Evolutionary conservation across 768 basidiomycete species (phyloP).

Genomic region (Coprinellus micaceus): DNA sequence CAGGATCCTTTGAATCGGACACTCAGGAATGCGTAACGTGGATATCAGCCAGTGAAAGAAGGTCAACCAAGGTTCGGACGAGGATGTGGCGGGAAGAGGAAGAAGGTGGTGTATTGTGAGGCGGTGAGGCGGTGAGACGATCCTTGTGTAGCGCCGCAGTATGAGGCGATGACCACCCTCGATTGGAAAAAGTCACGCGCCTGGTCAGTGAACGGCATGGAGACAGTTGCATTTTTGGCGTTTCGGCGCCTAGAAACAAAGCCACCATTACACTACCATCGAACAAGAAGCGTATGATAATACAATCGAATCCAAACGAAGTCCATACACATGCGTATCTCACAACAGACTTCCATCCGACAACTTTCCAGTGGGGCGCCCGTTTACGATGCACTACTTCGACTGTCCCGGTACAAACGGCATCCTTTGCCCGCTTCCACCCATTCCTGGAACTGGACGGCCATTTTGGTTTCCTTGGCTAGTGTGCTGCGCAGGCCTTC

Average conservation of each 20-base stretch:
- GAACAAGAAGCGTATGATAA: too few relatives aligned
- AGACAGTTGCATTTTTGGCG: too few relatives aligned
- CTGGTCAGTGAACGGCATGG: not conserved
- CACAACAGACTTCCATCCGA: too few relatives aligned
- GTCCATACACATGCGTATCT: too few relatives aligned
- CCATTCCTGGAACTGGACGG: constrained; percentile 22
- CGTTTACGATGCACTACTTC: too few relatives aligned
- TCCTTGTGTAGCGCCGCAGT: not conserved
- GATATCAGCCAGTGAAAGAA: too few relatives aligned
- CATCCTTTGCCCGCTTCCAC: constrained; percentile 38
- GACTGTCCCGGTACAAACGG: constrained; percentile 41
- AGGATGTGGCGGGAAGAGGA: not conserved
- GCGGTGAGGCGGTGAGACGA: not conserved
- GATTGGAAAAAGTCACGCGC: not conserved
- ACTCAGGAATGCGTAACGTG: too few relatives aligned
- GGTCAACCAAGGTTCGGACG: not conserved
- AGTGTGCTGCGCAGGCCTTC: not conserved
- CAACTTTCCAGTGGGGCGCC: too few relatives aligned
- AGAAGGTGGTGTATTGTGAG: not conserved
- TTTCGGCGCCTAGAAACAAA: too few relatives aligned
- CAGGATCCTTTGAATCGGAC: too few relatives aligned
- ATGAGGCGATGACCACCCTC: constrained; percentile 8
- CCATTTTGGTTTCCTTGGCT: not conserved
- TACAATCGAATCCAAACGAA: too few relatives aligned
- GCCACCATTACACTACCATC: too few relatives aligned